phyloP scores from a whole-genome alignment of 805 yeast genomes.

The Ogataea methylovora region DNA sequence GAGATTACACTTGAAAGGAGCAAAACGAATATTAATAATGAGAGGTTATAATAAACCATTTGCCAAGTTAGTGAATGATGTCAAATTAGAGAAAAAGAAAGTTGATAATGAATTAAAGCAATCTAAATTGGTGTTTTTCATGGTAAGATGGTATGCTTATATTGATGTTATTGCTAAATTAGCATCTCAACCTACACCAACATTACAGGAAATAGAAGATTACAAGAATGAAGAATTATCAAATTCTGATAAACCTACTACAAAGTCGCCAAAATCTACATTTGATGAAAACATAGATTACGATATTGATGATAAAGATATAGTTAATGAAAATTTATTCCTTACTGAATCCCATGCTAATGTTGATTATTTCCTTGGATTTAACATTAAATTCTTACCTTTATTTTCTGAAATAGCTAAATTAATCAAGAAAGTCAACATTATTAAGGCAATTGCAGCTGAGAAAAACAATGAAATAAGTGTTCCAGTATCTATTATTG shows the following conservation, averaged over 20 bases:
- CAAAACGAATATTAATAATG: slow-evolving; percentile 53
- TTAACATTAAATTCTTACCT: slow-evolving; percentile 56
- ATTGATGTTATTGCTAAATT: slow-evolving; percentile 57
- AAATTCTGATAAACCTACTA: neutral
- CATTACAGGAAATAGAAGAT: slow-evolving; percentile 14
- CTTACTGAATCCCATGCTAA: slow-evolving; percentile 27
- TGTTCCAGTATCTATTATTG: slow-evolving; percentile 14
- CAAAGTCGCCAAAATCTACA: no score
- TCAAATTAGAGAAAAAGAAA: slow-evolving; percentile 6
- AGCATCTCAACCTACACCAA: slow-evolving; percentile 39
- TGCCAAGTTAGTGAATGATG: slow-evolving; percentile 15
- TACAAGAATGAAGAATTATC: slow-evolving; percentile 4
- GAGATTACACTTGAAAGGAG: slow-evolving; percentile 62
- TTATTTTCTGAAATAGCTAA: slow-evolving; percentile 42
- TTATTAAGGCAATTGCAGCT: slow-evolving; percentile 7
- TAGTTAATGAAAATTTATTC: slow-evolving; percentile 5
- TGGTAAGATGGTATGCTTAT: slow-evolving; percentile 64
- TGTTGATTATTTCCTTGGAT: slow-evolving; percentile 58
- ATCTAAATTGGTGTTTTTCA: slow-evolving; percentile 41
- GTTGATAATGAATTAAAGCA: slow-evolving; percentile 19
- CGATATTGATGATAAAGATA: slow-evolving; percentile 14
- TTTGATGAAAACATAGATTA: slow-evolving; percentile 14
- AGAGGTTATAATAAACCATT: slow-evolving; percentile 35
- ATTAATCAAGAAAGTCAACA: slow-evolving; percentile 27
- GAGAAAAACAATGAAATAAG: neutral